Evolutionary conservation across 1,284 basidiomycete genomes (phyloP).

Genomic region (Malassezia brasiliensis): DNA sequence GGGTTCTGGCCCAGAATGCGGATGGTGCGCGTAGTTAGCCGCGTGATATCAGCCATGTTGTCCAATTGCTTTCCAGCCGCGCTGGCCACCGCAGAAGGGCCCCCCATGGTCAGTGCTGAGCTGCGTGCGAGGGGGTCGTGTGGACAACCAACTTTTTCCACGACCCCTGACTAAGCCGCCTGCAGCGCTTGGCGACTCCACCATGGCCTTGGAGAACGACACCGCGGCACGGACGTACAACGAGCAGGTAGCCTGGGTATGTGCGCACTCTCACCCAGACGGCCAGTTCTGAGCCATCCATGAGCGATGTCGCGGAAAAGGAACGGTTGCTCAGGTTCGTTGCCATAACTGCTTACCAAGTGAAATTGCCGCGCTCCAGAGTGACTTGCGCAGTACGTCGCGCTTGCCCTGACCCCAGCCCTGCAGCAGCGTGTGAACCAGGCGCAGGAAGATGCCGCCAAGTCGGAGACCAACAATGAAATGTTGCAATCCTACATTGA

Average conservation of each 20-base stretch:
- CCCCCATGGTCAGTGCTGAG: too few relatives aligned
- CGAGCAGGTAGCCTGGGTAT: conserved; percentile 13
- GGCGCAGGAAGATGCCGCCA: conserved; percentile 42
- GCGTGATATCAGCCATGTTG: conserved; percentile 17
- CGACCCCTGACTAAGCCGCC: neutral
- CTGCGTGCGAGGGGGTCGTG: too few relatives aligned
- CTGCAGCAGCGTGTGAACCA: conserved; percentile 29
- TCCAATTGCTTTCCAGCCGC: conserved; percentile 2
- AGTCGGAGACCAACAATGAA: conserved; percentile 45
- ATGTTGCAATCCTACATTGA: conserved; percentile 47
- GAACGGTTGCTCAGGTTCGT: conserved; percentile 40
- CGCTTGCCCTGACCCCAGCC: conserved; percentile 13
- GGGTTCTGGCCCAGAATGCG: conserved; percentile 64
- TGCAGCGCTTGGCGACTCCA: too few relatives aligned
- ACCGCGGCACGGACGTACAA: neutral
- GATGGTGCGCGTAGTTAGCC: conserved; percentile 36
- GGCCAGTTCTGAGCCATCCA: conserved; percentile 26
- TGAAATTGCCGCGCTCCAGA: conserved; percentile 37
- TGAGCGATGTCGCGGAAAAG: conserved; percentile 47
- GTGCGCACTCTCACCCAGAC: conserved; percentile 1
- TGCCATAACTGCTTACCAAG: conserved; percentile 14
- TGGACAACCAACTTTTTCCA: too few relatives aligned
- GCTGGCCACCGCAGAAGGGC: neutral
- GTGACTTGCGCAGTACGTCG: conserved; percentile 25
- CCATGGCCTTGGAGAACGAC: neutral